phyloP scores from a whole-genome alignment of 257 asterid species.

The Fraxinus pennsylvanica region DNA sequence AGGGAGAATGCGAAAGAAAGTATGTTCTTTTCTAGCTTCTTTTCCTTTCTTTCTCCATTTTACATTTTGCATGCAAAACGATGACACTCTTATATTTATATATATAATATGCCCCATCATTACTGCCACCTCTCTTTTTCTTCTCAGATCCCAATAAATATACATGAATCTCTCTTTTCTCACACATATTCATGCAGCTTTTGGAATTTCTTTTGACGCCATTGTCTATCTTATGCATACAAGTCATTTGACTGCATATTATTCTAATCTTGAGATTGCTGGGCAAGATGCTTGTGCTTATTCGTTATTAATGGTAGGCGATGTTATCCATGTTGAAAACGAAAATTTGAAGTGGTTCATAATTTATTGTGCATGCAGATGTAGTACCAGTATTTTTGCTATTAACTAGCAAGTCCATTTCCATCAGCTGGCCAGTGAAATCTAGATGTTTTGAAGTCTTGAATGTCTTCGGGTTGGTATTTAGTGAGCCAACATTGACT shows the following conservation, averaged over 20 bases:
- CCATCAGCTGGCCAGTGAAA: no score
- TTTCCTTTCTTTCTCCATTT: conserved; percentile 22
- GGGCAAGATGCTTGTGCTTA: background rate
- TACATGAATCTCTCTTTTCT: conserved; percentile 21
- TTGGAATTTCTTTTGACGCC: conserved; percentile 20
- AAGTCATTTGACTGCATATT: background rate
- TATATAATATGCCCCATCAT: conserved; percentile 20
- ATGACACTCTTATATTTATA: background rate
- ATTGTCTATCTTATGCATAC: background rate
- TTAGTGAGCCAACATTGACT: no score
- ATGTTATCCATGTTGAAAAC: background rate
- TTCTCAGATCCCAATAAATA: conserved; percentile 41
- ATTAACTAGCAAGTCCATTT: no score
- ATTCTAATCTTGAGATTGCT: background rate
- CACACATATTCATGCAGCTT: conserved; percentile 20
- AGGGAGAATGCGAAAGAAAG: conserved; percentile 20
- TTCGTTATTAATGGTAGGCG: background rate
- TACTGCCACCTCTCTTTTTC: conserved; percentile 33
- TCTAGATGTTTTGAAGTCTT: no score
- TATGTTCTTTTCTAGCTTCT: conserved; percentile 12
- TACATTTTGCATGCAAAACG: conserved; percentile 32
- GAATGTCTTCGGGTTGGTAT: no score
- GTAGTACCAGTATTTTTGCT: no score
- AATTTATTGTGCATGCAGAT: no score
- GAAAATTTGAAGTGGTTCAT: background rate